Evolutionary conservation across 306 rosid genomes (phyloP).

Genomic region (Luffa aegyptiaca): DNA sequence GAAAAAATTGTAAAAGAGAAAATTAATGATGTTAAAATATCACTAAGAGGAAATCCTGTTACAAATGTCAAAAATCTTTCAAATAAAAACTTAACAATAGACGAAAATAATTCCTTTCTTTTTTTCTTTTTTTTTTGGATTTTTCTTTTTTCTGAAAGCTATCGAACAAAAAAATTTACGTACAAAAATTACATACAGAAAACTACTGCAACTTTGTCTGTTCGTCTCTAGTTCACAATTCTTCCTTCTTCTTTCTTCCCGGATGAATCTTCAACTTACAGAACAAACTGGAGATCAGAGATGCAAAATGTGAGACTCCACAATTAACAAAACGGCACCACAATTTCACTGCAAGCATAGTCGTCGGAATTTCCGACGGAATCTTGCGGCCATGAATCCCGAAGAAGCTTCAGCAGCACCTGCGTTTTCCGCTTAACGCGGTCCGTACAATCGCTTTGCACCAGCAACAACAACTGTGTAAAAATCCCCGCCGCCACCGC

Average conservation of each 20-base stretch:
- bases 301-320: background rate
- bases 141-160: background rate
- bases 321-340: conserved; percentile 30
- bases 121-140: background rate
- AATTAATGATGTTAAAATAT: background rate
- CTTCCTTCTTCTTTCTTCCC: background rate
- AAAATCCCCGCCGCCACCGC: conserved; percentile 81
- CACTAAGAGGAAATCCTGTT: background rate
- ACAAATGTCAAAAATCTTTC: background rate
- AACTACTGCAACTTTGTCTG: background rate
- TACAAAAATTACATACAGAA: conserved; percentile 8
- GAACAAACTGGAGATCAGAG: background rate
- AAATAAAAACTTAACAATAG: background rate
- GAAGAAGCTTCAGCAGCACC: conserved; percentile 76
- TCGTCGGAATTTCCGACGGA: conserved; percentile 76
- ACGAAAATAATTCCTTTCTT: background rate
- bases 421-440: conserved; percentile 93
- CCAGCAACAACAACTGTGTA: conserved; percentile 65
- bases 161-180: background rate
- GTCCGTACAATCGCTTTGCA: conserved; percentile 89
- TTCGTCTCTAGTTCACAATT: background rate
- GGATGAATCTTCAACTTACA: background rate
- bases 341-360: conserved; percentile 65
- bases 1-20: background rate
- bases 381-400: conserved; percentile 96